Evolutionary conservation across 1,284 basidiomycete species (phyloP).

Genomic region (Binderoboletus segoi): DNA sequence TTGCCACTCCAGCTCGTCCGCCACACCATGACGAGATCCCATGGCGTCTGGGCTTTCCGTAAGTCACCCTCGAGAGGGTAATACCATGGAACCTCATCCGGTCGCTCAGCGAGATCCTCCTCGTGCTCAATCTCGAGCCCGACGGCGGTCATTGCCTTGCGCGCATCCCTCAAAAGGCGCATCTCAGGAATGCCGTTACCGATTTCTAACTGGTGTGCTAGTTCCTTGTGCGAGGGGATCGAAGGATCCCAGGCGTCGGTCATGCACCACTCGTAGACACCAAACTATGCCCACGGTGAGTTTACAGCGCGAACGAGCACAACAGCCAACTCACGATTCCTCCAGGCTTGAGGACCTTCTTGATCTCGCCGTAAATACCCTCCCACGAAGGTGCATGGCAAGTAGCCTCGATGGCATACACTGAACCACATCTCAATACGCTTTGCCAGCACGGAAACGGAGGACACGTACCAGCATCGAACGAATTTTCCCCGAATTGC

Average conservation of each 20-base stretch:
- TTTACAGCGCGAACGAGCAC: background rate
- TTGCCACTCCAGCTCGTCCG: conserved; percentile 90
- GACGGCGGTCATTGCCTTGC: conserved; percentile 80
- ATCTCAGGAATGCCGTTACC: conserved; percentile 99
- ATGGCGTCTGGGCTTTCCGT: conserved; percentile 88
- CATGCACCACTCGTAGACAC: conserved; percentile 99
- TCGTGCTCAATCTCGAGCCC: conserved; percentile 92
- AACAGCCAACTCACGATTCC: conserved; percentile 70
- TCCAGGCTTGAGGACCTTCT: conserved; percentile 95
- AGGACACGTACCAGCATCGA: conserved; percentile 81
- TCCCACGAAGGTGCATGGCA: conserved; percentile 96
- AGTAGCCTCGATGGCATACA: conserved; percentile 98
- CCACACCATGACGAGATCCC: conserved; percentile 90
- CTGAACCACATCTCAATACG: conserved; percentile 39
- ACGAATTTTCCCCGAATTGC: conserved; percentile 91
- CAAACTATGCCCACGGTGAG: conserved; percentile 63
- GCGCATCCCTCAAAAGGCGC: conserved; percentile 76
- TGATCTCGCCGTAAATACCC: conserved; percentile 94
- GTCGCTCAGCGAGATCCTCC: conserved; percentile 91
- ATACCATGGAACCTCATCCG: conserved; percentile 89
- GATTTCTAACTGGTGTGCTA: conserved; percentile 89
- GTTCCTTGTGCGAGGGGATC: conserved; percentile 86
- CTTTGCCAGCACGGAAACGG: background rate
- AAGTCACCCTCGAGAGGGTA: conserved; percentile 96
- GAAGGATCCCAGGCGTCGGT: conserved; percentile 92